Conservation (phyloP, 306 rosid genomes). For the Trichosanthes truncata region DNA sequence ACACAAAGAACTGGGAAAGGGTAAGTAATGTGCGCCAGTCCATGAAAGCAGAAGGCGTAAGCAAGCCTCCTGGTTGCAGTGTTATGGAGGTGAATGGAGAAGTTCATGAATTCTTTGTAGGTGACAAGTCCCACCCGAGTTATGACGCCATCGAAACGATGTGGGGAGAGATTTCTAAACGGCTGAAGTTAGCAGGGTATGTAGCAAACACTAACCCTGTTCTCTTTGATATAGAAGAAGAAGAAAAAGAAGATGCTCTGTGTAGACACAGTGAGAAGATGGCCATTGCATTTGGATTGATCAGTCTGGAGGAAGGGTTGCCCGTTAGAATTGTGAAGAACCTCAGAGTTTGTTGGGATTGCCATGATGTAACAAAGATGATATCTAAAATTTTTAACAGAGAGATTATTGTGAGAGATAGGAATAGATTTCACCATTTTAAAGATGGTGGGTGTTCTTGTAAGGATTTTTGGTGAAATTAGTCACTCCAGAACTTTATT, state of each 20-base stretch:
- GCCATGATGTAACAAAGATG: slow-evolving; percentile 48
- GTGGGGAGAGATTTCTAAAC: slow-evolving; percentile 37
- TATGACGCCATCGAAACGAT: slow-evolving; percentile 35
- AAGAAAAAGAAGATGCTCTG: slow-evolving; percentile 49
- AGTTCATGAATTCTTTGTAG: slow-evolving; percentile 53
- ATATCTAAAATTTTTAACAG: slow-evolving; percentile 30
- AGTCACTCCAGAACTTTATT: not conserved
- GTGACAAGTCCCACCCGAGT: slow-evolving; percentile 46
- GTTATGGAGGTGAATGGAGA: slow-evolving; percentile 54
- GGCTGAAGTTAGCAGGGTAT: slow-evolving; percentile 33
- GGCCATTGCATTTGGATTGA: slow-evolving; percentile 54
- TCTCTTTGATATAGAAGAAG: slow-evolving; percentile 50
- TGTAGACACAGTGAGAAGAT: slow-evolving; percentile 42
- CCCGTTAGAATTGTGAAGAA: slow-evolving; percentile 39
- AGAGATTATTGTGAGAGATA: slow-evolving; percentile 40
- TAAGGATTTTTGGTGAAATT: slow-evolving; percentile 38
- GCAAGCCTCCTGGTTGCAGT: slow-evolving; percentile 58
- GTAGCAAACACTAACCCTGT: slow-evolving; percentile 39
- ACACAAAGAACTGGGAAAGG: slow-evolving; percentile 38
- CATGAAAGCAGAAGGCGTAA: slow-evolving; percentile 44
- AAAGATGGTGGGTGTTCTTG: slow-evolving; percentile 44
- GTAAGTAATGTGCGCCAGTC: slow-evolving; percentile 25
- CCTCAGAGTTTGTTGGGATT: slow-evolving; percentile 37
- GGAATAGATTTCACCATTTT: slow-evolving; percentile 46
- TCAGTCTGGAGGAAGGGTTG: slow-evolving; percentile 24